phyloP scores from a whole-genome alignment of 768 basidiomycete species.

The Agrocybe praecox region DNA sequence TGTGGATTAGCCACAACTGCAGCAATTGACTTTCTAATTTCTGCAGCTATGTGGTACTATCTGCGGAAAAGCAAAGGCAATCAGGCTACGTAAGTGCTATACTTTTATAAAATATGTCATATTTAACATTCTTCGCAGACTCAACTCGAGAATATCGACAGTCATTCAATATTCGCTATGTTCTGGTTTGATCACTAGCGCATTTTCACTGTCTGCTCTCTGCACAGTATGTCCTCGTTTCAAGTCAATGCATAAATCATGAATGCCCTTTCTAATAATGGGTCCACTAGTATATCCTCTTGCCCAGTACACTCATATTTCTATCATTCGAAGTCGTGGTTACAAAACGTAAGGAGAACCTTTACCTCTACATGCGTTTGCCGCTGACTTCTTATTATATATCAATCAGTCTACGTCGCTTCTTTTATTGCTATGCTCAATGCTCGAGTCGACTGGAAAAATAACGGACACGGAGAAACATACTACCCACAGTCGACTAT shows the following conservation, averaged over 20 bases:
- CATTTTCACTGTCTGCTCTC: conserved; percentile 45
- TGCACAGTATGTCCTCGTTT: conserved; percentile 34
- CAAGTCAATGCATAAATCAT: too few relatives aligned
- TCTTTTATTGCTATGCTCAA: conserved; percentile 51
- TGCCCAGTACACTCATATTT: conserved; percentile 46
- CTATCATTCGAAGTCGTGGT: conserved; percentile 43
- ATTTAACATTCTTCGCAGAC: conserved; percentile 10
- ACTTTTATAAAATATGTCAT: background rate
- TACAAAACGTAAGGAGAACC: conserved; percentile 39
- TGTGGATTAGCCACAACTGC: conserved; percentile 44
- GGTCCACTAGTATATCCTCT: conserved; percentile 37
- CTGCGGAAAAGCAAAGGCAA: conserved; percentile 32
- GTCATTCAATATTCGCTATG: conserved; percentile 40
- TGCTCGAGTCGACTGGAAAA: conserved; percentile 27
- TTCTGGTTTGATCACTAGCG: conserved; percentile 42
- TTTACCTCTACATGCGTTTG: background rate
- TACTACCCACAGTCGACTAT: background rate
- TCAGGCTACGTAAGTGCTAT: conserved; percentile 20
- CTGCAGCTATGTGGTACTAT: conserved; percentile 37
- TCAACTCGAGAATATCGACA: conserved; percentile 35
- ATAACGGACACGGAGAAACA: background rate
- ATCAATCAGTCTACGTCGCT: conserved; percentile 44
- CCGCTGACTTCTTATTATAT: background rate
- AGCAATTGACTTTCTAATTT: conserved; percentile 45
- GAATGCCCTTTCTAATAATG: background rate